Conservation (phyloP, 306 rosid species). For the Vachellia pachyceras region DNA sequence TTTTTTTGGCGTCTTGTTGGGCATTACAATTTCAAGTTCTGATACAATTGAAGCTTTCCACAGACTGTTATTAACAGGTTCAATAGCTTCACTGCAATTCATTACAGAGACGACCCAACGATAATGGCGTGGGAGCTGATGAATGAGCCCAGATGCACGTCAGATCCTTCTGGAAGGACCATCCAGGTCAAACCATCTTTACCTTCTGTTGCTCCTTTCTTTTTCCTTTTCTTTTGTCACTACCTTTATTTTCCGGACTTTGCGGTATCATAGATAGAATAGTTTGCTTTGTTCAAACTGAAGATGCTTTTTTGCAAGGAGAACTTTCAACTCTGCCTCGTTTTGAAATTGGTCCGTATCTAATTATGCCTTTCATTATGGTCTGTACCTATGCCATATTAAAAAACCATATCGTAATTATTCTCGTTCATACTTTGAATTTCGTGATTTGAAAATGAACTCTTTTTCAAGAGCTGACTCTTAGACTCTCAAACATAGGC, state of each 20-base stretch:
- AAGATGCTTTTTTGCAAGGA: conserved; percentile 1
- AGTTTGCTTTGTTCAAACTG: background rate
- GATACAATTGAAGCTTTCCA: conserved; percentile 41
- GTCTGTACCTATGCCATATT: too few relatives aligned
- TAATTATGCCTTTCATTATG: background rate
- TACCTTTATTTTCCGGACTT: conserved; percentile 30
- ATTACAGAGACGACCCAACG: conserved; percentile 86
- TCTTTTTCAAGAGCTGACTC: conserved; percentile 31
- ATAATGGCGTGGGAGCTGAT: conserved; percentile 99
- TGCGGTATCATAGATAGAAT: background rate
- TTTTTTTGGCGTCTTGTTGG: background rate
- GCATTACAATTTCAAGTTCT: conserved; percentile 33
- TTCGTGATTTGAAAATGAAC: background rate
- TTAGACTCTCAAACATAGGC: conserved; percentile 48
- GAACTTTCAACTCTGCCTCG: background rate
- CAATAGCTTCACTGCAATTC: conserved; percentile 71
- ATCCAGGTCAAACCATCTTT: conserved; percentile 66
- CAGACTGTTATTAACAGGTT: conserved; percentile 77
- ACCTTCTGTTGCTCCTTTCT: background rate
- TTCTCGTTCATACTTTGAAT: background rate
- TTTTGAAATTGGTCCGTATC: background rate
- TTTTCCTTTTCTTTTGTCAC: background rate
- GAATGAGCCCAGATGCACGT: conserved; percentile 90
- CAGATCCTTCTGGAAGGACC: conserved; percentile 91
- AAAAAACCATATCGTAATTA: too few relatives aligned